phyloP scores from a whole-genome alignment of 1,284 basidiomycete genomes.

The Rhodotorula sp. region DNA sequence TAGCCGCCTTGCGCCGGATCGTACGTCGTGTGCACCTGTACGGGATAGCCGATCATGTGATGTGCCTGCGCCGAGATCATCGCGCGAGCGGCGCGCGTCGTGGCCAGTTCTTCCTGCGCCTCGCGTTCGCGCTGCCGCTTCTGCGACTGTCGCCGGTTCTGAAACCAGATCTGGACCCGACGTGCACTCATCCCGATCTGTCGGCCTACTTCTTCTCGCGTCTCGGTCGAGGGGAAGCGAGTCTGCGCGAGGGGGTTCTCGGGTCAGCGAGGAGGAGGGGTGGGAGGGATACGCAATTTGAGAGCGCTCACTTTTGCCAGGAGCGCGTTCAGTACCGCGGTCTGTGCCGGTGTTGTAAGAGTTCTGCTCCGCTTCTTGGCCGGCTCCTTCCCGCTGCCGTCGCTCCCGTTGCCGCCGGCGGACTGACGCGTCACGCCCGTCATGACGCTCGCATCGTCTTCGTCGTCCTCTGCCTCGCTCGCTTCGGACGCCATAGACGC shows the following conservation, averaged over 20 bases:
- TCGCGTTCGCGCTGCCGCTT: constrained; percentile 39
- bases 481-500: not conserved
- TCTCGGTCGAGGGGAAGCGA: constrained; percentile 75
- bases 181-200: constrained; percentile 77
- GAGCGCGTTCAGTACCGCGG: constrained; percentile 72
- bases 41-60: constrained; percentile 9
- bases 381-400: constrained; percentile 14
- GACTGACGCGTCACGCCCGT: constrained; percentile 9
- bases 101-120: constrained; percentile 17
- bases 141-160: constrained; percentile 42
- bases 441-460: constrained; percentile 23
- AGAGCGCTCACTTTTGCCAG: constrained; percentile 64
- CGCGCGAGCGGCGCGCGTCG: not conserved
- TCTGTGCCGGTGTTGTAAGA: constrained; percentile 76
- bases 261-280: not conserved
- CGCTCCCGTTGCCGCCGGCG: constrained; percentile 4
- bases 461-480: constrained; percentile 11
- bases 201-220: constrained; percentile 76
- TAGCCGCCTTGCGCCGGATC: constrained; percentile 4
- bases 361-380: constrained; percentile 61
- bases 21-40: constrained; percentile 13
- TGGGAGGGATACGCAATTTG: not conserved
- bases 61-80: constrained; percentile 14
- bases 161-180: constrained; percentile 68
- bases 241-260: constrained; percentile 56